Evolutionary conservation across 1,284 basidiomycete genomes (phyloP).

Genomic region (Ceratobasidium sp.): DNA sequence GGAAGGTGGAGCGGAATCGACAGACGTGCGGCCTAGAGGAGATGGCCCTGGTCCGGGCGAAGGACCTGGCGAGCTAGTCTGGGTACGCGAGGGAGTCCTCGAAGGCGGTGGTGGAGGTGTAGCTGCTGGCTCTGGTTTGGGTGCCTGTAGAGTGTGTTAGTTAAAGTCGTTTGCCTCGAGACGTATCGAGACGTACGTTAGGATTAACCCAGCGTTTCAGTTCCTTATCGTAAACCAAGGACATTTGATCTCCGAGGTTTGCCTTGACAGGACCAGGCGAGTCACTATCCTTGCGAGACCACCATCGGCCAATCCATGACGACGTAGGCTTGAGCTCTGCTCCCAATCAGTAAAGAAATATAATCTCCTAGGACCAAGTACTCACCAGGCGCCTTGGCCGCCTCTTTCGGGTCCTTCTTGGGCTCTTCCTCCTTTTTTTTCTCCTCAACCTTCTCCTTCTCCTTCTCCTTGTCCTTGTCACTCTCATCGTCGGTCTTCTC

Average conservation of each 20-base stretch:
- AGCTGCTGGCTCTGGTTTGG: conserved; percentile 58
- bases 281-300: conserved; percentile 69
- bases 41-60: conserved; percentile 58
- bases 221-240: conserved; percentile 95
- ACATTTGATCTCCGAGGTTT: conserved; percentile 92
- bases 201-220: conserved; percentile 97
- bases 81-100: conserved; percentile 74
- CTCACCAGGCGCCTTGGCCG: conserved; percentile 50
- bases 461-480: conserved; percentile 52
- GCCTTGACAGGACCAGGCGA: conserved; percentile 84
- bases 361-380: not conserved
- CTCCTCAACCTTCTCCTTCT: conserved; percentile 42
- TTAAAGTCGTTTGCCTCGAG: not conserved
- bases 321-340: conserved; percentile 54
- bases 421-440: conserved; percentile 54
- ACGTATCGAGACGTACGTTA: conserved; percentile 69
- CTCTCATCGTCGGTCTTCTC: conserved; percentile 53
- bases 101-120: conserved; percentile 69
- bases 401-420: conserved; percentile 43
- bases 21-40: conserved; percentile 53
- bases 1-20: conserved; percentile 63
- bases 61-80: conserved; percentile 82
- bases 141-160: conserved; percentile 14
- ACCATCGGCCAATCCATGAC: conserved; percentile 88
- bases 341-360: not conserved